These are phyloP conservation scores for Dioscorea zingiberensis DNA, from an alignment of 106 monocot species.

Conservation along the genomic window DNA sequence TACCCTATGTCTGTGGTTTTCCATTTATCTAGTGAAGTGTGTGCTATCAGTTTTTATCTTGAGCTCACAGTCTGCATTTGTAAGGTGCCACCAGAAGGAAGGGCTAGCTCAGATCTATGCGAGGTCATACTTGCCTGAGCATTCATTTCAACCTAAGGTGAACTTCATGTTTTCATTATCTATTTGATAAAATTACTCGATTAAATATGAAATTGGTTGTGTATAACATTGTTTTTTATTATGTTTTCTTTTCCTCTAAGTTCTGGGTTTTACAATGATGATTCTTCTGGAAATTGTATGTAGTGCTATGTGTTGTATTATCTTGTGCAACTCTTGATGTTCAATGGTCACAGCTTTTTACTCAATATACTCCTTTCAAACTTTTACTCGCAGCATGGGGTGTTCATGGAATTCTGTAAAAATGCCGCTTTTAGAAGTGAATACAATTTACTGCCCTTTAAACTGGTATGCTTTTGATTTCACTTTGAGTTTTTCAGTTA, in stretches of 20 bases:
- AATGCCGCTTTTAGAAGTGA: conserved; percentile 6
- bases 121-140: conserved; percentile 32
- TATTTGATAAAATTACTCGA: background rate
- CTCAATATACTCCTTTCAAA: background rate
- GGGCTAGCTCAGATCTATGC: conserved; percentile 75
- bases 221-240: too few species aligned
- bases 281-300: background rate
- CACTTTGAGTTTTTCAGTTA: too few species aligned
- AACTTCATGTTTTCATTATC: conserved; percentile 5
- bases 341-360: background rate
- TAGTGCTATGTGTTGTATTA: background rate
- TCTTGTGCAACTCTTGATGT: background rate
- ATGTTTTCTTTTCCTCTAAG: too few species aligned
- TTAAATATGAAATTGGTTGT: background rate
- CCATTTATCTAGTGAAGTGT: too few species aligned
- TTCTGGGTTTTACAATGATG: too few species aligned
- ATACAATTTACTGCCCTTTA: conserved; percentile 14
- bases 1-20: too few species aligned
- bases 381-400: conserved; percentile 47
- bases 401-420: conserved; percentile 72
- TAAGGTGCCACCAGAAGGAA: conserved; percentile 60
- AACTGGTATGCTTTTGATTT: conserved; percentile 40
- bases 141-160: conserved; percentile 43
- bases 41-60: too few species aligned
- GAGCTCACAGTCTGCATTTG: background rate